phyloP scores from a whole-genome alignment of 768 basidiomycete species.

The Candolleomyces aberdarensis region DNA sequence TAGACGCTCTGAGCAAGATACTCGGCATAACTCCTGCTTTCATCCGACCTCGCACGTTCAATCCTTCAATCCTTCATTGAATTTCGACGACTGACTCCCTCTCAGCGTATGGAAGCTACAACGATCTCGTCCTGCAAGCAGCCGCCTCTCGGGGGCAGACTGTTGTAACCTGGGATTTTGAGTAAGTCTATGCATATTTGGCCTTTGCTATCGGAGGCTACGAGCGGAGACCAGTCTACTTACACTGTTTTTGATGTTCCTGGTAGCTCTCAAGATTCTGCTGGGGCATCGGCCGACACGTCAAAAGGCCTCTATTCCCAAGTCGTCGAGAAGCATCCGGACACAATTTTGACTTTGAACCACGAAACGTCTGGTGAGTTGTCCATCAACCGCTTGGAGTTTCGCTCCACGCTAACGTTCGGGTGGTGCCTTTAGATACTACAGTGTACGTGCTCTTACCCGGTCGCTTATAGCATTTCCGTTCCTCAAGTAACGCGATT shows the following conservation, averaged over 20 bases:
- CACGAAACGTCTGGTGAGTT: constrained; percentile 34
- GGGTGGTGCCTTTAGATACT: constrained; percentile 6
- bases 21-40: constrained; percentile 31
- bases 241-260: not conserved
- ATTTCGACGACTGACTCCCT: not conserved
- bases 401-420: not conserved
- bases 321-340: constrained; percentile 25
- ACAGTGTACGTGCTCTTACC: constrained; percentile 18
- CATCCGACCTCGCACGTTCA: constrained; percentile 32
- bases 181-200: constrained; percentile 18
- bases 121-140: constrained; percentile 31
- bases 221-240: not conserved
- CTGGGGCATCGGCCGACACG: constrained; percentile 23
- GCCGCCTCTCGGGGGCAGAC: constrained; percentile 23
- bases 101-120: constrained; percentile 38
- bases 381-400: not conserved
- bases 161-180: constrained; percentile 36
- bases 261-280: constrained; percentile 36
- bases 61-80: no score
- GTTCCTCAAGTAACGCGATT: not conserved
- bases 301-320: constrained; percentile 28
- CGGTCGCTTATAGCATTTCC: not conserved
- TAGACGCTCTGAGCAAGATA: constrained; percentile 10
- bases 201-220: not conserved
- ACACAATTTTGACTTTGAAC: constrained; percentile 35